Evolutionary conservation across 2,329 filamentous ascomycete species (phyloP).

Genomic region (Tolypocladium sp.): DNA sequence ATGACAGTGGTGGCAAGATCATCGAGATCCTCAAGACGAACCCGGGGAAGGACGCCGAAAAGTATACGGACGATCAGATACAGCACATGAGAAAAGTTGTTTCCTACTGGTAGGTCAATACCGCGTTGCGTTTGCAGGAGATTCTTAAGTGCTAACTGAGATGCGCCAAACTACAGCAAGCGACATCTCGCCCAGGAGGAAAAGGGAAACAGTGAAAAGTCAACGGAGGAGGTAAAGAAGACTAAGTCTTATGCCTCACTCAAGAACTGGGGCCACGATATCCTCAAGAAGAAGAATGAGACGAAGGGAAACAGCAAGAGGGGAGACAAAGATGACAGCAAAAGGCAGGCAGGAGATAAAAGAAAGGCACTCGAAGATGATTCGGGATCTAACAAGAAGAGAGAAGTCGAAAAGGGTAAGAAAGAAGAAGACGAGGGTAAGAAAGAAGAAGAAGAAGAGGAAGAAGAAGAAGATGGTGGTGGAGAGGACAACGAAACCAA

Average conservation of each 20-base stretch:
- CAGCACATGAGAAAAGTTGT: constrained; percentile 55
- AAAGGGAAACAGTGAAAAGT: constrained; percentile 44
- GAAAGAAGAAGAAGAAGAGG: constrained; percentile 1
- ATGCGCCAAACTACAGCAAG: constrained; percentile 29
- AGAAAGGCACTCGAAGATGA: constrained; percentile 12
- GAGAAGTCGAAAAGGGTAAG: constrained; percentile 1
- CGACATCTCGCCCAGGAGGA: constrained; percentile 57
- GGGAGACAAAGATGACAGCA: constrained; percentile 3
- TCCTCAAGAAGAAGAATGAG: constrained; percentile 29
- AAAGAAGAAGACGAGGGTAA: constrained; percentile 3
- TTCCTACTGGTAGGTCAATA: constrained; percentile 40
- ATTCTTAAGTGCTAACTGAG: not conserved
- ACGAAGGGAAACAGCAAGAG: constrained; percentile 3
- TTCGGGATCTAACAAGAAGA: constrained; percentile 4
- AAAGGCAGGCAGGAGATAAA: constrained; percentile 16
- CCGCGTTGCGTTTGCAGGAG: not conserved
- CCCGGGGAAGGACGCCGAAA: constrained; percentile 43
- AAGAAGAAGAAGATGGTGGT: constrained; percentile 1
- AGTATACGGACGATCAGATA: constrained; percentile 46
- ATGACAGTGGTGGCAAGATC: constrained; percentile 55
- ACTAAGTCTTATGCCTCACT: constrained; percentile 47
- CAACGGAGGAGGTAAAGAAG: constrained; percentile 31
- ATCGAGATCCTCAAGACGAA: constrained; percentile 55
- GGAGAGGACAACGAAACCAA: not conserved
- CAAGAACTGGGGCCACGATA: constrained; percentile 54